Percentiles rank a stretch among this genome's conserved stretches.
These are phyloP conservation scores for Eruca vesicaria DNA, from an alignment of 441 rosid species.

Conservation along the genomic window DNA sequence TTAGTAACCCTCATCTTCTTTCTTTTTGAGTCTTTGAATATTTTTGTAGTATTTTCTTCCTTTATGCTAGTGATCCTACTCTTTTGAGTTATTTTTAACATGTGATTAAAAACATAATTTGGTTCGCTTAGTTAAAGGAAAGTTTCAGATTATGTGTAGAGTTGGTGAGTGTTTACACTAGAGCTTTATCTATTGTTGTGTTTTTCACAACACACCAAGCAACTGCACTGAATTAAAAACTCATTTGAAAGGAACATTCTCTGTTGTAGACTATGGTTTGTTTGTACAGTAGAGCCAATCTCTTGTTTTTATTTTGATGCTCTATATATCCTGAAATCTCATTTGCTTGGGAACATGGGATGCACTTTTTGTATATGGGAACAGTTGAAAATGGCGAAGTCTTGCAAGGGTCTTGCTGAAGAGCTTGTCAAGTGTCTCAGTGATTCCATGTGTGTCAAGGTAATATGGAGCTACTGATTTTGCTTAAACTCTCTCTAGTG, in stretches of 20 bases:
- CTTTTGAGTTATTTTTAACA: not conserved
- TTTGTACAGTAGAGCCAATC: not conserved
- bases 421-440: slow-evolving; percentile 92
- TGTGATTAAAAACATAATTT: not conserved
- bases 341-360: not conserved
- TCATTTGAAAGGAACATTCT: no score
- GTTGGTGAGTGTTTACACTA: not conserved
- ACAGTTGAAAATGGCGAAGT: slow-evolving; percentile 60
- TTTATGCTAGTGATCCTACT: no score
- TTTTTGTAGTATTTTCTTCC: no score
- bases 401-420: slow-evolving; percentile 88
- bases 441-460: slow-evolving; percentile 81
- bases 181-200: not conserved
- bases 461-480: slow-evolving; percentile 6
- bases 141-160: not conserved
- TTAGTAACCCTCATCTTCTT: no score
- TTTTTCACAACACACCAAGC: not conserved
- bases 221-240: no score
- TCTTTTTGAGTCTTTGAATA: no score
- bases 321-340: not conserved
- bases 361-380: not conserved
- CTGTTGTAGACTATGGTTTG: no score
- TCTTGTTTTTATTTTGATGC: no score
- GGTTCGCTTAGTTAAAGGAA: not conserved
- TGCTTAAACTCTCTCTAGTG: not conserved